Percentiles rank a stretch among this genome's conserved stretches.
Conservation (phyloP, 805 yeast genomes). For the Candida suzukii region DNA sequence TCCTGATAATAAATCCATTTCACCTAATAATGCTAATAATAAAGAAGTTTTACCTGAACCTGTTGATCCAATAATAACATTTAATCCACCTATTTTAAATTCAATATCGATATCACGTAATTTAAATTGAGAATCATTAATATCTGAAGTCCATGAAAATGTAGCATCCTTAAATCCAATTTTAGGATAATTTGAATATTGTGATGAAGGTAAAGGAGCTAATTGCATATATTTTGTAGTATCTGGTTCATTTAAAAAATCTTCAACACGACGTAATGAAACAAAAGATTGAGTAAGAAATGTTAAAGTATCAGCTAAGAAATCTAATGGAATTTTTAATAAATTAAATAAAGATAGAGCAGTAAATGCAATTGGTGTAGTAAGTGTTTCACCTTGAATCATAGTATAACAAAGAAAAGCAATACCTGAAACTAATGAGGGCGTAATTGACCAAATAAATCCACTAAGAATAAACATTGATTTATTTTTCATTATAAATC, state of each 20-base stretch:
- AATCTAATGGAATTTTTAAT: slow-evolving; percentile 82
- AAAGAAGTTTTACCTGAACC: slow-evolving; percentile 94
- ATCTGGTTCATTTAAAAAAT: slow-evolving; percentile 76
- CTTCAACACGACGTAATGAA: slow-evolving; percentile 80
- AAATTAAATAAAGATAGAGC: slow-evolving; percentile 81
- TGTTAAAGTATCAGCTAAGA: slow-evolving; percentile 82
- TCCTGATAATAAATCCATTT: slow-evolving; percentile 73
- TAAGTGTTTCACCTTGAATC: slow-evolving; percentile 60
- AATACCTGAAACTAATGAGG: slow-evolving; percentile 70
- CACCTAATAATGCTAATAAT: slow-evolving; percentile 86
- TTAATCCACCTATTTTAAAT: slow-evolving; percentile 69
- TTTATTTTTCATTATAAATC: slow-evolving; percentile 48
- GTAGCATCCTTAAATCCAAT: slow-evolving; percentile 80
- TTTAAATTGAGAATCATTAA: slow-evolving; percentile 66
- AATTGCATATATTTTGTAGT: slow-evolving; percentile 84
- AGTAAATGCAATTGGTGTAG: slow-evolving; percentile 93
- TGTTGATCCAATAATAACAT: slow-evolving; percentile 89
- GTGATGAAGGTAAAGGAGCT: slow-evolving; percentile 40
- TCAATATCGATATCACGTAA: slow-evolving; percentile 66
- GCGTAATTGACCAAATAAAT: slow-evolving; percentile 75
- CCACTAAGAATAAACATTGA: slow-evolving; percentile 60
- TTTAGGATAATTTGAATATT: slow-evolving; percentile 50
- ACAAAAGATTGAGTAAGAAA: slow-evolving; percentile 89
- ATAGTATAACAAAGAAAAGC: slow-evolving; percentile 80
- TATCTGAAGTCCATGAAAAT: slow-evolving; percentile 58